A percentile compares a stretch with the other conserved stretches of the same genome.
phyloP scores from a whole-genome alignment of 2,329 filamentous ascomycete genomes.

The Sodiomyces alkalinus region DNA sequence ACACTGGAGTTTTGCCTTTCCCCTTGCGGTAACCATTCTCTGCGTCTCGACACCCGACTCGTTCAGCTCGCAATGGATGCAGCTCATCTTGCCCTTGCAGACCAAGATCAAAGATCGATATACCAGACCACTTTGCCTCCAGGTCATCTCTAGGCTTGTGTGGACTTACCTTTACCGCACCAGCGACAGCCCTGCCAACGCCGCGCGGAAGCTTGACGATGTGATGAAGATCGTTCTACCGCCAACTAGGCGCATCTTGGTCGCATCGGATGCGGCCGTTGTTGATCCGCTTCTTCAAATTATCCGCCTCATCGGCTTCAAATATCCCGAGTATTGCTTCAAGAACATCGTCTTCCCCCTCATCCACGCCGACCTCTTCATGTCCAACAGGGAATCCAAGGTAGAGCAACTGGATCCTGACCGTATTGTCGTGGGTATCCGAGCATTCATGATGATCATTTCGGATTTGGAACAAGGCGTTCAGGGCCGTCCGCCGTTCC shows the following conservation, averaged over 20 bases:
- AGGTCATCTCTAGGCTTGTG: constrained; percentile 76
- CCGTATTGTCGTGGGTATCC: constrained; percentile 91
- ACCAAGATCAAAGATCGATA: constrained; percentile 71
- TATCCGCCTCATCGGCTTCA: constrained; percentile 87
- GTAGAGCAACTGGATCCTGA: constrained; percentile 93
- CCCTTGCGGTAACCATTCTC: constrained; percentile 71
- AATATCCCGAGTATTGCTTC: constrained; percentile 87
- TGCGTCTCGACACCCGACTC: constrained; percentile 77
- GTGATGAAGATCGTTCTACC: constrained; percentile 75
- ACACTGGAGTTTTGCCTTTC: constrained; percentile 82
- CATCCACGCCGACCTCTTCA: constrained; percentile 83
- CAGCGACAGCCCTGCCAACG: constrained; percentile 52
- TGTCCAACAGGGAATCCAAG: constrained; percentile 57
- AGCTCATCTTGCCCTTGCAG: constrained; percentile 62
- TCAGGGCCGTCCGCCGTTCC: constrained; percentile 66
- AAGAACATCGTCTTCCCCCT: constrained; percentile 85
- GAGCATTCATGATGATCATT: constrained; percentile 87
- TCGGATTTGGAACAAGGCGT: constrained; percentile 79
- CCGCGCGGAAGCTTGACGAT: constrained; percentile 73
- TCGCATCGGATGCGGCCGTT: constrained; percentile 71
- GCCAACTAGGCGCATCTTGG: constrained; percentile 60
- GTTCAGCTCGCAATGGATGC: constrained; percentile 77
- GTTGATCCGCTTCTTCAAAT: constrained; percentile 86
- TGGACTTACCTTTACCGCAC: constrained; percentile 92
- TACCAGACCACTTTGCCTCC: constrained; percentile 64